Percentiles rank a stretch among this genome's conserved stretches.
Evolutionary conservation across 148 eudicot genomes (phyloP).

Genomic region (Simmondsia chinensis): DNA sequence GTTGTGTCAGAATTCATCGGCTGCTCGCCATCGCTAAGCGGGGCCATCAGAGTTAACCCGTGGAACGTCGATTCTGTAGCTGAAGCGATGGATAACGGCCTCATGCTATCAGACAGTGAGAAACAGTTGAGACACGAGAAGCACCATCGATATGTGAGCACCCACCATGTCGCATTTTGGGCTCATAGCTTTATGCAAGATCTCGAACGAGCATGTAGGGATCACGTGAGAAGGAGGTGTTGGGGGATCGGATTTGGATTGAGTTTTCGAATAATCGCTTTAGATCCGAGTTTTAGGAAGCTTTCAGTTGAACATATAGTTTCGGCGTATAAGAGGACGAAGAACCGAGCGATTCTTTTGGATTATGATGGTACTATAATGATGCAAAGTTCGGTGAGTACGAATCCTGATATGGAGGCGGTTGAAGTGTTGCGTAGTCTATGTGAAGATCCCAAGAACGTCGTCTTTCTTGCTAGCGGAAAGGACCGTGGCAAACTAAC

Average conservation of each 20-base stretch:
- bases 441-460: constrained; percentile 59
- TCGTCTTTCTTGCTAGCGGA: constrained; percentile 74
- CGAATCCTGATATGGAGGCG: constrained; percentile 46
- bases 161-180: constrained; percentile 86
- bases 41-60: constrained; percentile 80
- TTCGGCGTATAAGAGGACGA: constrained; percentile 68
- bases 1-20: constrained; percentile 87
- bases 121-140: constrained; percentile 78
- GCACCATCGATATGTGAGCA: constrained; percentile 73
- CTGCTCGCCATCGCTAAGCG: constrained; percentile 90
- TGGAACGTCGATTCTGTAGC: constrained; percentile 79
- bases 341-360: constrained; percentile 62
- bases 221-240: constrained; percentile 60
- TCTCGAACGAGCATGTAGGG: constrained; percentile 74
- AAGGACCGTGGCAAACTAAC: constrained; percentile 39
- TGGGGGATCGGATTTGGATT: constrained; percentile 90
- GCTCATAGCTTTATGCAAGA: constrained; percentile 74
- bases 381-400: constrained; percentile 41
- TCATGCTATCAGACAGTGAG: constrained; percentile 48
- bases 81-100: constrained; percentile 70
- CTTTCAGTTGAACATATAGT: constrained; percentile 75
- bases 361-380: constrained; percentile 81
- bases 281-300: constrained; percentile 71
- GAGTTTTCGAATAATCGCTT: constrained; percentile 69
- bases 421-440: constrained; percentile 42